Conservation (phyloP, 371 early-diverging fungal species). For the Apophysomyces sp. region DNA sequence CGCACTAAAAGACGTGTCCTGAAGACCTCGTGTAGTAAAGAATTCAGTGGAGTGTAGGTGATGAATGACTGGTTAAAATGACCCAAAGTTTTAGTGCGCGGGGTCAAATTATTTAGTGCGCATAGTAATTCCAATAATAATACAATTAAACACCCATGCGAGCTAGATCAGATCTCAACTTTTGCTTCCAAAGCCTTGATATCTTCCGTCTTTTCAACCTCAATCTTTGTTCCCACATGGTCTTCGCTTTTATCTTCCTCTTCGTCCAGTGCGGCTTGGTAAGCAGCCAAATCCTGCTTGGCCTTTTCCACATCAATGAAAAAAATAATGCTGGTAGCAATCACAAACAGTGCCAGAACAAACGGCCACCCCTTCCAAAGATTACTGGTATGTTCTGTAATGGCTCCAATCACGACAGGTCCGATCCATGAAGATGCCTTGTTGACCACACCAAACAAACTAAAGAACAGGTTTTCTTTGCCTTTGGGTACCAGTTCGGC, state of each 20-base stretch:
- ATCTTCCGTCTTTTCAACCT: background rate
- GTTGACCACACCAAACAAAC: constrained; percentile 60
- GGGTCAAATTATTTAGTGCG: no score
- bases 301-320: constrained; percentile 57
- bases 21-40: no score
- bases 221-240: background rate
- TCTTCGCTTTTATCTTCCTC: background rate
- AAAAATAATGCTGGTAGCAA: constrained; percentile 37
- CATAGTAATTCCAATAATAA: no score
- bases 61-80: no score
- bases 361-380: constrained; percentile 58
- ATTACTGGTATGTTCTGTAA: constrained; percentile 48
- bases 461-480: constrained; percentile 61
- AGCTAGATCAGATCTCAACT: no score
- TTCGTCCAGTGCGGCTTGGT: constrained; percentile 7
- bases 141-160: no score
- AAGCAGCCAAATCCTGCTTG: constrained; percentile 38
- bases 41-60: no score
- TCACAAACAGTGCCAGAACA: constrained; percentile 47
- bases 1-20: no score
- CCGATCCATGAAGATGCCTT: constrained; percentile 65
- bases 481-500: constrained; percentile 59
- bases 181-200: no score
- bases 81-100: no score
- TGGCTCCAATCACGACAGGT: constrained; percentile 58